Base-by-base conservation (phyloP, 306 rosid species). In the Begonia loranthoides region DNA sequence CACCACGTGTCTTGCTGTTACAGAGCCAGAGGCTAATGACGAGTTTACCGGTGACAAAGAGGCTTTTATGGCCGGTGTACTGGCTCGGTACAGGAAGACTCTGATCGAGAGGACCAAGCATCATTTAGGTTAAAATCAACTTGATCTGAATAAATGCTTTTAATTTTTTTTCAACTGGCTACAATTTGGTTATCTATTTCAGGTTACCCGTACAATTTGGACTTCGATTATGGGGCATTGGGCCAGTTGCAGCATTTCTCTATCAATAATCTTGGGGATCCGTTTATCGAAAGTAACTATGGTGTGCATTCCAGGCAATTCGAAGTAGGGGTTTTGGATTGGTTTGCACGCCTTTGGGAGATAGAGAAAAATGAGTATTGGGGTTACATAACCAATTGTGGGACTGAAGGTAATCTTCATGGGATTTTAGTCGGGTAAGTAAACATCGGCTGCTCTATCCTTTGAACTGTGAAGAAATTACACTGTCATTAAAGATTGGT, bases 321-420 rank as follows among this genome's bases (percentile, higher is more conserved):
- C 57, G 96, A 92, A 69, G 89, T 92, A 15, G 99, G 96, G 41
- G 96, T 92, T 51, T 75, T 92, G 58, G 99, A 92, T 64, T 92
- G 99, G 99, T 92, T 92, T 79, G 94, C 99, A 62, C 73, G 82
- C 5, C 60, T 92, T 12, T 92, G 99, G 99, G 99, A 92, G 66
- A 60, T 92, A 13, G 96, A 87, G 69, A 92, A 83, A 70, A 60
- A 59, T 28, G 94, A 92, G 60, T 92, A 92, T 61, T 92, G 99
- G 99, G 99, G 99, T n/a, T 92, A 92, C 73, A 87, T 92, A 46
- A 87, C 99, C 17, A 87, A 92, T 72, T 86, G 99, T 44, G 99
- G 99, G 34, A 92, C 99, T 4, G 99, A 92, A 69, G 99, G 99
- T 45, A 92, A 92, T 70, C 90, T 92, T 45, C 99, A 92, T 60